Evolutionary conservation across 352 stramenopile genomes (phyloP).

Genomic region (Globisporangium perplexum): DNA sequence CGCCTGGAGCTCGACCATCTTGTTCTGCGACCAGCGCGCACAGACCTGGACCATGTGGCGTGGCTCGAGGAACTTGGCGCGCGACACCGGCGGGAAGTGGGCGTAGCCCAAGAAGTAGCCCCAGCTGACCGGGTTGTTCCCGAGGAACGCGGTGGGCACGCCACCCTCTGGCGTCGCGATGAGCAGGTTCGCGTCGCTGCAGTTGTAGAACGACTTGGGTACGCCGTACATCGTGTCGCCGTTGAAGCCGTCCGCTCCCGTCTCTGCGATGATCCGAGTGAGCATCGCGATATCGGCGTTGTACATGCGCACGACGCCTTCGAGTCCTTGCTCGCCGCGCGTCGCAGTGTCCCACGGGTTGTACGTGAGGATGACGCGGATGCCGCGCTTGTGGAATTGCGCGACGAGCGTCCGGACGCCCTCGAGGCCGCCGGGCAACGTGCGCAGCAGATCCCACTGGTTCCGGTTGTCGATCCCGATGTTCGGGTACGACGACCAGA

Average conservation of each 20-base stretch:
- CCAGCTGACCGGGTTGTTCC: conserved; percentile 76
- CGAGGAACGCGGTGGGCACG: conserved; percentile 53
- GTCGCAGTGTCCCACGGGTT: conserved; percentile 83
- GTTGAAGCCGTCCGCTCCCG: conserved; percentile 76
- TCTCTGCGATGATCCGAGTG: conserved; percentile 24
- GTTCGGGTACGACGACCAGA: conserved; percentile 82
- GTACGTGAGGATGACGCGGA: conserved; percentile 78
- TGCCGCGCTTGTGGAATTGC: conserved; percentile 50
- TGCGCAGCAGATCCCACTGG: conserved; percentile 65
- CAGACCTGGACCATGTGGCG: conserved; percentile 83
- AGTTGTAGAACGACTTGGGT: conserved; percentile 77
- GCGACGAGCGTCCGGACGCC: conserved; percentile 38
- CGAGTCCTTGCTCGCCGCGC: conserved; percentile 38
- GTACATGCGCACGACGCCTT: conserved; percentile 66
- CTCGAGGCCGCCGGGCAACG: conserved; percentile 47
- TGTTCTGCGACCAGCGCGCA: conserved; percentile 77
- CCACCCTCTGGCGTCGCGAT: conserved; percentile 61
- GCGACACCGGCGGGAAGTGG: conserved; percentile 63
- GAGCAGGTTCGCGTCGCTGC: conserved; percentile 26
- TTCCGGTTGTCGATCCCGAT: conserved; percentile 81
- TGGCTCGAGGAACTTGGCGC: conserved; percentile 74
- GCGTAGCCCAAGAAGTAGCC: conserved; percentile 68
- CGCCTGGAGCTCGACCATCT: conserved; percentile 46
- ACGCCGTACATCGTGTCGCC: conserved; percentile 88
- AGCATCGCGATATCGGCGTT: conserved; percentile 59